Evolutionary conservation across 108 stramenopile genomes (phyloP), one percentile per base, ranked within the genome.

Genomic region (Fragilaria crotonensis): DNA sequence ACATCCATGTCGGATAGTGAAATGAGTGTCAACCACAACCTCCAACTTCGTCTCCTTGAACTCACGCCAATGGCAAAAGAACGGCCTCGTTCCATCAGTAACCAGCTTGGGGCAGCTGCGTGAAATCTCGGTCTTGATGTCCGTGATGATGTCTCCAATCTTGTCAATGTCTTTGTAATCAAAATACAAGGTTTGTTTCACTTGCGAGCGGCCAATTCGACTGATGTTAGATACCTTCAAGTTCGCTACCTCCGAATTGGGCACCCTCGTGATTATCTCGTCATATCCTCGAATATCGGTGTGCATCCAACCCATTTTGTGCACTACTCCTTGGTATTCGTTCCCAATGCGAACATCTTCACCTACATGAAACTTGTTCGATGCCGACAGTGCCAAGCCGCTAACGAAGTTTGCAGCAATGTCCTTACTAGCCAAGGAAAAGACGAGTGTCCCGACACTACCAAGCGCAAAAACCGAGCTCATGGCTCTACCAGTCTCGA

Each of bases 21-120:
- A 84, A 64, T 79, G 81, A 33, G 62, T 52, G 55, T 87, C 82
- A 1, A 87, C 77, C 19, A 72, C 68, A 0, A 81, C 80, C 45
- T 75, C 76, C 28, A 84, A 49, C 44, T 71, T 63, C 21, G 20
- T 11, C 45, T 76, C 77, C 11, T 72, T 59, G 59, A 71, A 83
- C 23, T 64, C 62, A n/a, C 57, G 59, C 77, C 77, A 81, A 23
- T 67, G 72, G 18, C 59, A 72, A 18, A 75, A 66, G 30, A 84
- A 84, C 1, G 84, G 71, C 7, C 80, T 61, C 27, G 68, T 73
- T 1, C 82, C 80, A 51, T 81, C 85, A 2, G 80, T 77, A 30
- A 87, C 77, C 2, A 87, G 36, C 46, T 71, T 58, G 7, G 79
- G 80, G 57, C 79, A 82, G 22, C 41, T 46, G 21, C 60, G 29